Percentiles rank a stretch among this genome's conserved stretches.
Evolutionary conservation across 805 yeast genomes (phyloP).

Genomic region (Yarrowia sp.): DNA sequence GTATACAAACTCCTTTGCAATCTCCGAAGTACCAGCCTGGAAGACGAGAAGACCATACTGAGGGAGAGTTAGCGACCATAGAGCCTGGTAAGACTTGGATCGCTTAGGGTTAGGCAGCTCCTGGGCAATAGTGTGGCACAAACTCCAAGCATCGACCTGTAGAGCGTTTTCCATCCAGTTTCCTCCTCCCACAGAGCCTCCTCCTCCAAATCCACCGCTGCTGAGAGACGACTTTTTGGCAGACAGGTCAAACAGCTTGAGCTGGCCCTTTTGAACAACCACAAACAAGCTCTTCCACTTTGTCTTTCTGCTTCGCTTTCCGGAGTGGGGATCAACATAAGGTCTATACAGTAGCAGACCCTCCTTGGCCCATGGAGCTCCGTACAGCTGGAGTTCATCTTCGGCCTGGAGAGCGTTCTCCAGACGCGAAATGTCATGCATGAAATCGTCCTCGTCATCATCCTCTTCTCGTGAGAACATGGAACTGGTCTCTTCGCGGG

Average conservation of each 20-base stretch:
- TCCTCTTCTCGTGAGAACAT: slow-evolving; percentile 44
- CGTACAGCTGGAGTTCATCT: slow-evolving; percentile 66
- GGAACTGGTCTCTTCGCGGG: slow-evolving; percentile 43
- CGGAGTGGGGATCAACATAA: slow-evolving; percentile 46
- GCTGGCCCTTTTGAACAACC: slow-evolving; percentile 73
- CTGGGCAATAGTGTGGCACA: slow-evolving; percentile 56
- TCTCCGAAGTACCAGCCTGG: slow-evolving; percentile 69
- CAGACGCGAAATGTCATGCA: slow-evolving; percentile 46
- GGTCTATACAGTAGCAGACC: slow-evolving; percentile 60
- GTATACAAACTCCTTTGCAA: slow-evolving; percentile 72
- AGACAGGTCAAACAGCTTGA: slow-evolving; percentile 57
- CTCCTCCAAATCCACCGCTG: slow-evolving; percentile 41
- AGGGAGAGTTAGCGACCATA: slow-evolving; percentile 67
- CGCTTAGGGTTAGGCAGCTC: slow-evolving; percentile 51
- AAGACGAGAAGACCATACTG: slow-evolving; percentile 58
- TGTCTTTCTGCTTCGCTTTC: slow-evolving; percentile 46
- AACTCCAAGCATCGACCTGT: slow-evolving; percentile 60
- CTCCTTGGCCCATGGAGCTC: slow-evolving; percentile 82
- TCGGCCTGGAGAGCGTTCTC: slow-evolving; percentile 58
- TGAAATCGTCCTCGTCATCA: slow-evolving; percentile 43
- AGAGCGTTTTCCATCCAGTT: slow-evolving; percentile 73
- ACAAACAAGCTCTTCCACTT: slow-evolving; percentile 62
- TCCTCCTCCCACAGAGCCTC: slow-evolving; percentile 61
- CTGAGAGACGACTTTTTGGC: slow-evolving; percentile 37
- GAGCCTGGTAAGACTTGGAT: slow-evolving; percentile 51